Evolutionary conservation across 2,329 filamentous ascomycete species (phyloP), one percentile per base, ranked within the genome.

Genomic region (Fusarium sp.): DNA sequence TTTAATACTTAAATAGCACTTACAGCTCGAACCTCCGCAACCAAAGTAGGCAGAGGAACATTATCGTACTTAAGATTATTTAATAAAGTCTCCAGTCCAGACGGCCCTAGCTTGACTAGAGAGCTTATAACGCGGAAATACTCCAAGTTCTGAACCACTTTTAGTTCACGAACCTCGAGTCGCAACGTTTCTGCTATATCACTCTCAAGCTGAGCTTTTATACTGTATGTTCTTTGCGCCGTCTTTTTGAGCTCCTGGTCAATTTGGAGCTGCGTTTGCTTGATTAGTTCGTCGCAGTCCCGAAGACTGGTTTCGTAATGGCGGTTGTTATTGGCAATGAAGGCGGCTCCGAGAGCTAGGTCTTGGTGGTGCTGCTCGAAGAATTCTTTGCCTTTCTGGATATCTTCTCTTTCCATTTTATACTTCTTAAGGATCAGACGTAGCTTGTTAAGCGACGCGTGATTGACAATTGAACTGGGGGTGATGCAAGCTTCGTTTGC

Each of bases 11-110:
- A 9, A 0, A 11, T 3, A 36, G 6, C 1, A 18, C 24, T 6
- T 33, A 44, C 58, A 38, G 31, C n/a, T n/a, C 15, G 18, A 1
- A 61, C 24, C 18, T 54, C 46, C 11, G 17, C 10, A 13, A 53
- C 26, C 18, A 61, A 28, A 9, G 44, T 36, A 15, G 44, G 17
- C 3, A 58, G 40, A 1, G 38, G 18, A 24, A 54, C 13, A 7
- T 59, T 45, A 7, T 45, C 31, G 2, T 31, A 31, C 5, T 34
- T 59, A 9, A 63, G 26, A 4, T 63, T 63, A 14, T 11, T n/a
- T 4, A 61, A 2, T 22, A 63, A 33, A 5, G 2, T 22, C 15
- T 28, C 40, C 17, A 63, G 15, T 2, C 34, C 34, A 4, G 3
- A 6, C 15, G 39, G 56, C 4, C 49, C 50, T 13, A 45, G 14